A percentile compares a stretch with the other conserved stretches of the same genome.
phyloP scores from a whole-genome alignment of 176 grass and related monocot species.

The Oryza punctata region DNA sequence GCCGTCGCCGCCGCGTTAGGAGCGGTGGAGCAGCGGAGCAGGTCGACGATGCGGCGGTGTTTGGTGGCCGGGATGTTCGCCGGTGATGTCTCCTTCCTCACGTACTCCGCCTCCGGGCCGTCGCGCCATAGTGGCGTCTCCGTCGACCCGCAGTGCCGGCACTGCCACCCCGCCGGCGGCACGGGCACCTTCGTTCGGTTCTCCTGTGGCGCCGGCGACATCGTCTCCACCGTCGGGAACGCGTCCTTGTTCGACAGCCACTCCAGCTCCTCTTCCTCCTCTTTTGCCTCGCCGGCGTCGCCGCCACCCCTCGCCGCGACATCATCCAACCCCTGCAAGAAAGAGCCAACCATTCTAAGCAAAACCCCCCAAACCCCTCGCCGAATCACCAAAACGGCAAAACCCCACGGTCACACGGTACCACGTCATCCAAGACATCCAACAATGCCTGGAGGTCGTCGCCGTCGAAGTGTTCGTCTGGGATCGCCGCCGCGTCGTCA shows the following conservation, averaged over 20 bases:
- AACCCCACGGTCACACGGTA: not conserved
- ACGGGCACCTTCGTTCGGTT: conserved; percentile 25
- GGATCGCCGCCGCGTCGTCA: not conserved
- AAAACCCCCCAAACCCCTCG: not conserved
- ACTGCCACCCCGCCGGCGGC: not conserved
- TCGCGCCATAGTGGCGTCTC: conserved; percentile 63
- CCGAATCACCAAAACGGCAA: not conserved
- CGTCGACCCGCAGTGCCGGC: conserved; percentile 52
- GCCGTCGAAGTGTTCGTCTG: conserved; percentile 33
- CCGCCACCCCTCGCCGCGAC: conserved; percentile 23
- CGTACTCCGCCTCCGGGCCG: conserved; percentile 6
- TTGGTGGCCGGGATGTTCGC: too few relatives aligned
- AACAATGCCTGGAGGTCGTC: conserved; percentile 32
- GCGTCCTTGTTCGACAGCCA: conserved; percentile 64
- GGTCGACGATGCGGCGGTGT: too few relatives aligned
- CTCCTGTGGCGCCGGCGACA: not conserved
- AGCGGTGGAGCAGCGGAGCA: too few relatives aligned
- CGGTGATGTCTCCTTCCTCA: too few relatives aligned
- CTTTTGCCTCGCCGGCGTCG: not conserved
- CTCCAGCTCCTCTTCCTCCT: conserved; percentile 39
- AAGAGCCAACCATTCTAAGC: conserved; percentile 26
- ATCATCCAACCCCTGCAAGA: conserved; percentile 33
- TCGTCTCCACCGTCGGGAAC: conserved; percentile 50
- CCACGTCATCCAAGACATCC: not conserved
- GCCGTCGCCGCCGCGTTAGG: too few relatives aligned